Evolutionary conservation across 768 basidiomycete species (phyloP), one percentile per base, ranked within the genome.

Genomic region (Suillus alpinus): DNA sequence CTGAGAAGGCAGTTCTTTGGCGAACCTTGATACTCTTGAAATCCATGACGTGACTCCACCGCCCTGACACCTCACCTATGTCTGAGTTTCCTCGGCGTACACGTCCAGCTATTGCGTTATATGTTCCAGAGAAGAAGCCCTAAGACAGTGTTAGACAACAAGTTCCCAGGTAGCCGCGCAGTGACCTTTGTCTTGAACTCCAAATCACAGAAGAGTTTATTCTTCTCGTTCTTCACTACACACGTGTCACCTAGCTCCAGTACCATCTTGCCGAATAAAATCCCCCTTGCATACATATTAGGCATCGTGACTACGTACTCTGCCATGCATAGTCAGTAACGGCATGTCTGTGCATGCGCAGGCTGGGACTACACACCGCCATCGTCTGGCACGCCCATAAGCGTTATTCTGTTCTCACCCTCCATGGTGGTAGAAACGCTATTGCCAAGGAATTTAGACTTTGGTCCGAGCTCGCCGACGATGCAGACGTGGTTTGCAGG

Each of bases 41-140:
- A 63, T 95, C 93, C 88, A 99, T 95, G 31, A 84, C 71, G 65
- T 90, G 86, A 71, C 87, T 92, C 97, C 97, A 99, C 71, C 89
- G 84, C 32, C 97, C 97, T 14, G 83, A 83, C 40, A 99, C 76
- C 70, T 98, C 95, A 5, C 95, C 97, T 14, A 92, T 77, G 2
- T 92, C 90, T 6, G 75, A 76, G 31, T 78, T 76, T 13, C 82
- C 80, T 55, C 79, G 82, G 64, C 88, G 88, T 66, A 98, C 81
- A 65, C 86, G 85, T 10, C 97, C 97, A 6, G 85, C 74, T 61
- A 99, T 83, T 40, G 89, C 87, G 71, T 99, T 98, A 79, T 98
- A 96, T 59, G 91, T 90, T 26, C 97, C 97, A 1, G 94, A 95
- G 76, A 98, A 97, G 82, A 96, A 98, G 20, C 96, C 96, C 92